Evolutionary conservation across 2,329 filamentous ascomycete species (phyloP), one percentile per base, ranked within the genome.

Genomic region (Trichophyton rubrum): DNA sequence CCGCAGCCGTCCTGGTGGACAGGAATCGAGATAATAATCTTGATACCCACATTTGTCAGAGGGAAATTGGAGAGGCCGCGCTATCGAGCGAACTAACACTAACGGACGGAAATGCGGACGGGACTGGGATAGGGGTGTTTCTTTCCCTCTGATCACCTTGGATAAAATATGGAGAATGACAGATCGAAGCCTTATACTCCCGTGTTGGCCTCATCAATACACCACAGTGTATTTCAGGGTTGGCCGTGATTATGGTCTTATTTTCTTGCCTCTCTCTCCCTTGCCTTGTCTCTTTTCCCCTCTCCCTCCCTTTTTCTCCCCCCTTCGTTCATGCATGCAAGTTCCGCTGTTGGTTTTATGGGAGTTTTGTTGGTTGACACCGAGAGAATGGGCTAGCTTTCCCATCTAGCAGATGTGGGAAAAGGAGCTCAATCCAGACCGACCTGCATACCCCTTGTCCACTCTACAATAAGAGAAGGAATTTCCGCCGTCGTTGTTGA

Each of bases 41-140:
- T 22, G 43, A n/a, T 53, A 53, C 17, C 51, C 51, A 55, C 51
- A 55, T 27, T 55, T 35, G 51, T 55, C 27, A 55, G 51, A 55
- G 51, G 51, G 51, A 35, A 55, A 33, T 27, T 55, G 11, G 51
- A 55, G 27, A 35, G 15, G n/a, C 51, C 22, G 51, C 51, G 30
- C 51, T 35, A 55, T 55, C 27, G 30, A 55, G 27, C 27, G 51
- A 55, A 55, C 51, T 35, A 20, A 38, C 33, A 38, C 27, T 33
- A 55, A 55, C n/a, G 27, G 30, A 35, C 45, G 45, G 51, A 35
- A 30, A 9, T 35, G 24, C 51, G 51, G 30, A 55, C 51, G 51
- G 51, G 51, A 55, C 51, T n/a, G 5, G 51, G 45, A 51, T 22
- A 15, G 20, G 45, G 45, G 24, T 51, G 45, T 51, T 51, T 51